Base-by-base conservation (phyloP, 192 early-diverging fungal species). In the Backusella liffmaniae region DNA sequence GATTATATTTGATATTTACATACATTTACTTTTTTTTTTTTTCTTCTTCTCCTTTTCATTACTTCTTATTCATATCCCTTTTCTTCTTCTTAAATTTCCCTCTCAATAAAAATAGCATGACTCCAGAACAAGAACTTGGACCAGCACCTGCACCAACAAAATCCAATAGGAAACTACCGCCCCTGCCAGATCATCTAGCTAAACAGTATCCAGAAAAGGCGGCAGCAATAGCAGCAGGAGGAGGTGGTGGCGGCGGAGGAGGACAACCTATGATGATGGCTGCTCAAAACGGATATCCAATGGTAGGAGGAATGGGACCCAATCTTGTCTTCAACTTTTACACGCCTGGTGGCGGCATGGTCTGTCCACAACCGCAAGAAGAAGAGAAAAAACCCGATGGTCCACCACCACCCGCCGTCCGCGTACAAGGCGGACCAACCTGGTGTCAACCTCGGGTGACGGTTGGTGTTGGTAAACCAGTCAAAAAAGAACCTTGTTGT, bases 321-420 rank as follows among this genome's bases (percentile, higher is more conserved):
- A 71, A 71, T 7, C 29, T 71, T 18, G 70, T 71, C 49, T 71
- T 71, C 15, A 44, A 71, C 42, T 49, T 71, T 32, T 29, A 41
- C 16, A 29, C 23, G 0, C 70, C 35, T 30, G 39, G 23, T 4
- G 42, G 42, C 2, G 42, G 15, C 12, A 46, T 23, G 26, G 32
- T 71, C 26, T 67, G 29, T 18, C 66, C 16, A 4, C 66, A 67
- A 44, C 68, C 67, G n/a, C 34, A 49, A 13, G 23, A 36, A 18
- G 21, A n/a, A 41, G 42, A 49, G 7, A 13, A 46, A 7, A 23
- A 16, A 13, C 15, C 41, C 26, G 29, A 71, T 0, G 23, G 10
- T 18, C 42, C 42, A 6, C 26, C n/a, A 5, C 21, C 39, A 71
- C 39, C 70, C 1, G 15, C 56, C 26, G 1, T 30, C 26, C 21